These are phyloP conservation scores for Gamarada debralockiae DNA, from an alignment of 495 filamentous ascomycete species.

Conservation along the genomic window DNA sequence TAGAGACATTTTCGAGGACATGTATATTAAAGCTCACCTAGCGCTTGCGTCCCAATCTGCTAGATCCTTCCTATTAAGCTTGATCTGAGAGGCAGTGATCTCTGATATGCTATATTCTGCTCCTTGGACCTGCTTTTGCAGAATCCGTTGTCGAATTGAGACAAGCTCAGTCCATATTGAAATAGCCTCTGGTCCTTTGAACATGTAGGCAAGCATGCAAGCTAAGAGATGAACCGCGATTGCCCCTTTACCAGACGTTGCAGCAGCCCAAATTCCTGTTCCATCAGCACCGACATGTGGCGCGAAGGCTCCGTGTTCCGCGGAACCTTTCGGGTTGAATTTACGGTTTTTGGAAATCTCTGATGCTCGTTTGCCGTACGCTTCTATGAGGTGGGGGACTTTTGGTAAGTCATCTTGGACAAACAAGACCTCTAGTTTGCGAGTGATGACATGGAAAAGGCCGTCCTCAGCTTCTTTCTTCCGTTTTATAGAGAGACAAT, in stretches of 20 bases:
- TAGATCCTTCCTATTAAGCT: not conserved
- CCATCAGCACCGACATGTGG: conserved; percentile 26
- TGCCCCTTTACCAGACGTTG: conserved; percentile 29
- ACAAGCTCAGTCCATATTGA: not conserved
- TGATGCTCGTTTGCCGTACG: conserved; percentile 24
- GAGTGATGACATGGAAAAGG: conserved; percentile 17
- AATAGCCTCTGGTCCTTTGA: not conserved
- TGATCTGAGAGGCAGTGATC: not conserved
- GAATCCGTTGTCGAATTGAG: not conserved
- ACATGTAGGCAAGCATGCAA: conserved; percentile 25
- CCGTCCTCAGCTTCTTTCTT: conserved; percentile 29
- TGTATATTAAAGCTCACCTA: not conserved
- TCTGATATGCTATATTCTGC: not conserved
- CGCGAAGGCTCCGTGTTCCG: conserved; percentile 21
- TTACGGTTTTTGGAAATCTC: conserved; percentile 19
- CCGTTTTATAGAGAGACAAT: conserved; percentile 17
- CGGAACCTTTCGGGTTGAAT: conserved; percentile 8
- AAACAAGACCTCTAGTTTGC: conserved; percentile 28
- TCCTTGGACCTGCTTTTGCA: not conserved
- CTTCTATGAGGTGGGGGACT: conserved; percentile 18
- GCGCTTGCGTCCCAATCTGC: not conserved
- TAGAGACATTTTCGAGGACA: not conserved
- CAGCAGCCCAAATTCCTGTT: conserved; percentile 31
- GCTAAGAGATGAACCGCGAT: conserved; percentile 31
- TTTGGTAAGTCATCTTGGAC: conserved; percentile 14